A percentile compares a stretch with the other conserved stretches of the same genome.
Conservation (phyloP, 2,329 filamentous ascomycete species). For the Thelonectria blattea region DNA sequence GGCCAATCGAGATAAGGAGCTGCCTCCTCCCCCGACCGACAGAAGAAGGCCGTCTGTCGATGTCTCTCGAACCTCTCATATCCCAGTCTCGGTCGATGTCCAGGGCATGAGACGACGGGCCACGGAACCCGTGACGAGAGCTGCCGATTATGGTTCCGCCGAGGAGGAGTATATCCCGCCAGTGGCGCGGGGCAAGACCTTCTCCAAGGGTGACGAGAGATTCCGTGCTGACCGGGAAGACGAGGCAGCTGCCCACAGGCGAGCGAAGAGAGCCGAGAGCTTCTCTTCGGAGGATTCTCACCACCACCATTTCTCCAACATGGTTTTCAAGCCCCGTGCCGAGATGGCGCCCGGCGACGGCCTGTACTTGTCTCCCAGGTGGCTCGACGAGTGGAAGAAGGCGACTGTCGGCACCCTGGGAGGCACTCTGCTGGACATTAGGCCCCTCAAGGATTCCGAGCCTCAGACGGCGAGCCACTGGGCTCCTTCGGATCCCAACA, state of each 20-base stretch:
- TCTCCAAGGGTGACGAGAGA: slow-evolving; percentile 19
- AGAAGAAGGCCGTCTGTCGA: slow-evolving; percentile 20
- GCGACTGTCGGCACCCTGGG: slow-evolving; percentile 67
- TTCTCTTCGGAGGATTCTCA: slow-evolving; percentile 41
- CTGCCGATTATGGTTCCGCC: slow-evolving; percentile 35
- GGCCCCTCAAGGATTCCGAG: slow-evolving; percentile 59
- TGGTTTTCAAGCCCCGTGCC: slow-evolving; percentile 50
- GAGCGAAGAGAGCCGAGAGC: slow-evolving; percentile 40
- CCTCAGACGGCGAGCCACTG: slow-evolving; percentile 46
- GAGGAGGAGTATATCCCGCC: slow-evolving; percentile 36
- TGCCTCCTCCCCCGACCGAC: slow-evolving; percentile 39
- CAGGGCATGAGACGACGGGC: slow-evolving; percentile 39
- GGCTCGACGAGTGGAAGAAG: slow-evolving; percentile 76
- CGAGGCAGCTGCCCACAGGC: slow-evolving; percentile 27
- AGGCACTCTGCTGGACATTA: slow-evolving; percentile 65
- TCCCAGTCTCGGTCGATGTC: slow-evolving; percentile 28
- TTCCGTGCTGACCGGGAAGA: slow-evolving; percentile 22
- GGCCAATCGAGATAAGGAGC: slow-evolving; percentile 40
- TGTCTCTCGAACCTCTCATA: slow-evolving; percentile 9
- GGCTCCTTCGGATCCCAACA: slow-evolving; percentile 53
- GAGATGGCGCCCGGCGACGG: slow-evolving; percentile 56
- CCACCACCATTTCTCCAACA: slow-evolving; percentile 48
- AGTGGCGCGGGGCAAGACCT: slow-evolving; percentile 29
- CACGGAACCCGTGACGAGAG: slow-evolving; percentile 40
- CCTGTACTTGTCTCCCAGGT: slow-evolving; percentile 63